Evolutionary conservation across 177 flowering plant species (phyloP), one percentile per base, ranked within the genome.

Genomic region (Viscum album): DNA sequence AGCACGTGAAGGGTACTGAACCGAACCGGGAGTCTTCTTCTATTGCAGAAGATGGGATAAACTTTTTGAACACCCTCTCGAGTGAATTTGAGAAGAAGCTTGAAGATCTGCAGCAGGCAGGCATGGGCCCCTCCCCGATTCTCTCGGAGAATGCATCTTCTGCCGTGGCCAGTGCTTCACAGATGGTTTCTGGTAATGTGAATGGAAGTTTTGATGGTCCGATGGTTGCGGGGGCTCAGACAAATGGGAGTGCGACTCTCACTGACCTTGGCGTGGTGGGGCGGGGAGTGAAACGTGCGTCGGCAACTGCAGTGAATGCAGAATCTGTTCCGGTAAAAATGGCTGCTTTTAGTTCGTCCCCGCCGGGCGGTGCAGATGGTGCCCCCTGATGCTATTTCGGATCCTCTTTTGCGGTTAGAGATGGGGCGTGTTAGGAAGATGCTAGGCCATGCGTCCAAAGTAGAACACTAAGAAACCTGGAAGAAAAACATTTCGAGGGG

Each of bases 201-300:
- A 72, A 68, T 75, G 83, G 77, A 75, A 80, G 68, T 71, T 77
- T 83, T 24, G 88, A 85, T 60, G 85, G 89, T 30, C 85, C 90
- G 56, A 82, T 84, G n/a, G 75, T 81, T 64, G 85, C 96, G 34
- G 85, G 90, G 68, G 88, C 90, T 66, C 90, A 85, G 71, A 85
- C 88, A 23, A 83, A 76, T 72, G 86, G 88, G 23, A 75, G 73
- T 37, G 6, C 41, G 62, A 66, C 82, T 68, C 89, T 95, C 54
- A 89, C 90, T 31, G 84, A 95, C 80, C 89, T 92, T 35, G 98
- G 99, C 35, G 92, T 95, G 35, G 98, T 95, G 21, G 99, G 99
- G 68, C 85, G 99, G 78, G 97, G 99, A 66, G 91, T 87, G 8
- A 95, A 95, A 79, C 86, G 98, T 67, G 92, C 85, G 23, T 39